Conservation (phyloP, 768 basidiomycete species). For the Trametes villosa region DNA sequence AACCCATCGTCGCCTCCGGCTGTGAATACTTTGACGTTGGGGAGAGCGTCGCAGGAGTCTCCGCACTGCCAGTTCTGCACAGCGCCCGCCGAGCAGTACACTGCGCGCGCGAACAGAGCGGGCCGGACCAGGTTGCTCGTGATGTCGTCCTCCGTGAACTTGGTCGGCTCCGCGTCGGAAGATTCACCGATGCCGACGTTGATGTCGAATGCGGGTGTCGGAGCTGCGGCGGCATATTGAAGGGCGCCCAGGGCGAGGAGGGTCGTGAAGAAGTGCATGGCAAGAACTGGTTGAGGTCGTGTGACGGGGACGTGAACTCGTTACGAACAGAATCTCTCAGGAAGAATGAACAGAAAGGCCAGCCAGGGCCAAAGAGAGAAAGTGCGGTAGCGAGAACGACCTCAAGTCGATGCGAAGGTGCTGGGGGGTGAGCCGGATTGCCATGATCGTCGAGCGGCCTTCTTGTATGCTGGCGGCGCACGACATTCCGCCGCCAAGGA, state of each 20-base stretch:
- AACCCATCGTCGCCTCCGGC: slow-evolving; percentile 32
- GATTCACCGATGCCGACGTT: neutral
- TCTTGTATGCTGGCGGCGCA: neutral
- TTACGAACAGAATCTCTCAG: neutral
- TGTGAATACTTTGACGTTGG: slow-evolving; percentile 9
- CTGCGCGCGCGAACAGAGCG: slow-evolving; percentile 42
- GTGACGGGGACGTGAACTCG: neutral
- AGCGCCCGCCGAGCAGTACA: slow-evolving; percentile 40
- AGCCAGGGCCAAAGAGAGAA: slow-evolving; percentile 7
- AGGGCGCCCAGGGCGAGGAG: slow-evolving; percentile 6
- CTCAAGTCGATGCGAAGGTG: neutral
- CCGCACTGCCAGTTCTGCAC: slow-evolving; percentile 44
- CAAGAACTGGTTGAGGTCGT: neutral
- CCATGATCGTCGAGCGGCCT: neutral
- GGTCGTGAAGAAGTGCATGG: slow-evolving; percentile 3
- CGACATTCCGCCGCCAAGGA: neutral
- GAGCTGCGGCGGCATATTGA: neutral
- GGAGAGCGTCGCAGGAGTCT: slow-evolving; percentile 37
- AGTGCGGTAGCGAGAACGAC: neutral
- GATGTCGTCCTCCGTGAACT: slow-evolving; percentile 18
- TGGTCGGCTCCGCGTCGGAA: neutral
- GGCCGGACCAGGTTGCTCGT: slow-evolving; percentile 32
- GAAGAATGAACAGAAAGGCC: slow-evolving; percentile 2
- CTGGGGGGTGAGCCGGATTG: neutral
- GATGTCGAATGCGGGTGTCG: slow-evolving; percentile 18